These are phyloP conservation scores for Syncephalis plumigaleata DNA, from an alignment of 371 early-diverging fungal species.

Conservation along the genomic window DNA sequence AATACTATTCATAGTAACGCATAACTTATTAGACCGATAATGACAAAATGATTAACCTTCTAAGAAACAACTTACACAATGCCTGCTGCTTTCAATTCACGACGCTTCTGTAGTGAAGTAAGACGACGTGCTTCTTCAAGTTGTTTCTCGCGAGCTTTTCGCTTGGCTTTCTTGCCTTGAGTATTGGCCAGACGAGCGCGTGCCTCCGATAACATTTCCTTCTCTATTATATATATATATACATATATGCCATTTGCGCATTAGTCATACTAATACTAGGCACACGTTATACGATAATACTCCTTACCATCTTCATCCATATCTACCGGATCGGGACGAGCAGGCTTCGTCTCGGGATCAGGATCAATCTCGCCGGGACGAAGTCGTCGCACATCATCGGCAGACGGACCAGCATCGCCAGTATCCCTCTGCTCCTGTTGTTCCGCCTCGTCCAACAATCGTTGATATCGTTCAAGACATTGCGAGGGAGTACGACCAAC, in stretches of 20 bases:
- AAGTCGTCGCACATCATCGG: conserved; percentile 59
- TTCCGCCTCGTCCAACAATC: conserved; percentile 91
- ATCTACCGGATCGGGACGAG: conserved; percentile 94
- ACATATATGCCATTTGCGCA: neutral
- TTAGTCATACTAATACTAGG: neutral
- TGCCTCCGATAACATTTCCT: conserved; percentile 96
- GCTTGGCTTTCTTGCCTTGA: conserved; percentile 96
- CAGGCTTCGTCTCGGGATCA: conserved; percentile 91
- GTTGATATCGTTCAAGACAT: conserved; percentile 91
- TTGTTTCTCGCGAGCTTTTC: conserved; percentile 94
- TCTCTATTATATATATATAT: conserved; percentile 33
- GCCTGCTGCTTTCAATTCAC: conserved; percentile 94
- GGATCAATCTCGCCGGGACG: conserved; percentile 96
- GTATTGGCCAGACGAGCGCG: conserved; percentile 96
- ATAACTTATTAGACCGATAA: too few relatives aligned
- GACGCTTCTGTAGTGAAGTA: conserved; percentile 76
- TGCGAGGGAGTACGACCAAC: conserved; percentile 97
- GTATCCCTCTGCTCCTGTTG: conserved; percentile 39
- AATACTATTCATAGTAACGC: conserved; percentile 4
- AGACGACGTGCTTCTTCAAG: conserved; percentile 88
- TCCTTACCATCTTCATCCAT: conserved; percentile 96
- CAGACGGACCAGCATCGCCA: conserved; percentile 55
- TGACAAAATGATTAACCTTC: conserved; percentile 21
- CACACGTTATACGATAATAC: too few relatives aligned
- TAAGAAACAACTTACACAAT: too few relatives aligned